Base-by-base conservation (phyloP, 2,329 filamentous ascomycete species). In the Colletotrichum melonis region DNA sequence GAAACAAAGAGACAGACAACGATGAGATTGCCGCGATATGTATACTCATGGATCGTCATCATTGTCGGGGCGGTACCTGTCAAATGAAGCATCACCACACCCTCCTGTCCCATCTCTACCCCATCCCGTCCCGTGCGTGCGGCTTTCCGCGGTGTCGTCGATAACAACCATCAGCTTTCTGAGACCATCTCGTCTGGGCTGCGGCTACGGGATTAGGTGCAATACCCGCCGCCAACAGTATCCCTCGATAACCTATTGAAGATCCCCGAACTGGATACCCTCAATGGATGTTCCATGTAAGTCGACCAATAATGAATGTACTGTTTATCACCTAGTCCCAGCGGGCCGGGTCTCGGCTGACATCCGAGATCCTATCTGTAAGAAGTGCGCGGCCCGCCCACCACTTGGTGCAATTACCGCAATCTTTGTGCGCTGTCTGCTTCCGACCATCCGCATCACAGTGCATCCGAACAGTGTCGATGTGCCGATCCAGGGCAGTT, bases 351-450 rank as follows among this genome's bases (percentile, higher is more conserved):
- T 69, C 52, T 55, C 66, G 70, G 66, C 42, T 65, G 12, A 2
- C n/a, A 73, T 70, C 70, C 70, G 70, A 70, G 52, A 35, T 65
- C 59, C 60, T 73, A 73, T 73, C 70, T 62, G 32, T 35, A n/a
- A 16, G 38, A 24, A 56, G 66, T 64, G 66, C 62, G 70, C 70
- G 66, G 66, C 35, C 66, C 70, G 70, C 66, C 19, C 52, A 58
- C 28, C 42, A 24, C n/a, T 4, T 42, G 56, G 58, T 69, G 54
- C 52, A 67, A 63, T 64, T 63, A 19, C 66, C 70, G 70, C 66
- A 69, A 55, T 64, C 65, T 24, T 14, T n/a, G 28, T 28, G 28
- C 16, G 3, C 4, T 9, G 1, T 19, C 28, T 42, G 30, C 19
- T 72, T 72, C 70, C 70, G 70, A 19, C 24, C 38, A 63, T 70